Evolutionary conservation across 75 land plant species (phyloP).

Genomic region (Larix kaempferi): DNA sequence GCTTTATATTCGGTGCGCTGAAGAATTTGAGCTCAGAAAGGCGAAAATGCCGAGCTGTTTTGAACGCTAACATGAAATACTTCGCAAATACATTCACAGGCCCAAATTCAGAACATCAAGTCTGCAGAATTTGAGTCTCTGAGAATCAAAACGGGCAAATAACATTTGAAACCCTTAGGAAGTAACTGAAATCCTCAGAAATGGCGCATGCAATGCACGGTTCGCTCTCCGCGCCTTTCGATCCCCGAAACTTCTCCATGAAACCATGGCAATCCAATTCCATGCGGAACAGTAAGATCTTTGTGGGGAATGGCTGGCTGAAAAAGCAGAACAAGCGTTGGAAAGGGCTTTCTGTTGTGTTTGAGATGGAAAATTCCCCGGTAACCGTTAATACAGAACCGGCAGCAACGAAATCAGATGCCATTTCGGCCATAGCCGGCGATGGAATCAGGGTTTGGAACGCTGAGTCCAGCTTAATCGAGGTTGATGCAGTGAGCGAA

Average conservation of each 20-base stretch:
- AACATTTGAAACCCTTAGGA: no score
- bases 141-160: no score
- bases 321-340: not conserved
- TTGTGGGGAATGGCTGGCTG: not conserved
- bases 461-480: conserved; percentile 29
- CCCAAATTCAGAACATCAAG: no score
- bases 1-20: no score
- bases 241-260: not conserved
- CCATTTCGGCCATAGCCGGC: no score
- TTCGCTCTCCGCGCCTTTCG: not conserved
- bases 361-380: conserved; percentile 9
- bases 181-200: not conserved
- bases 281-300: not conserved
- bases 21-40: no score
- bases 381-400: not conserved
- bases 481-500: conserved; percentile 90
- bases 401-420: not conserved
- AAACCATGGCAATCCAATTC: not conserved
- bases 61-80: no score
- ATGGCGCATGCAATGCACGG: conserved; percentile 2
- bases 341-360: not conserved
- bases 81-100: no score
- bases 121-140: no score
- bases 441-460: conserved; percentile 1
- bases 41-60: no score